Evolutionary conservation across 306 rosid species (phyloP).

Genomic region (Prunus salicina): DNA sequence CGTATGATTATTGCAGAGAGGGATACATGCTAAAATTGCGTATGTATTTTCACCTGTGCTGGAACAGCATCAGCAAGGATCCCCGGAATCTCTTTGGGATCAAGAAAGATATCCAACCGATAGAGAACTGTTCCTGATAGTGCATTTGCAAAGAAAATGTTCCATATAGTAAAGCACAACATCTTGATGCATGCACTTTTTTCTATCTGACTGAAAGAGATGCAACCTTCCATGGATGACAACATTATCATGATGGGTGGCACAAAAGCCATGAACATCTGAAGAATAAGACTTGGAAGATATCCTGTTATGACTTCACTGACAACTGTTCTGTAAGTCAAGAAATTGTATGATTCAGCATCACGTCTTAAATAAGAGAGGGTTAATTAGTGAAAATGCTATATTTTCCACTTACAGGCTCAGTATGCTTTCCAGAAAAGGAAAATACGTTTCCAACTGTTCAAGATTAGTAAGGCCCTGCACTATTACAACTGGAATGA

Average conservation of each 20-base stretch:
- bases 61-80: slow-evolving; percentile 86
- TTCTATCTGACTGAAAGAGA: slow-evolving; percentile 64
- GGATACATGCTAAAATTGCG: background rate
- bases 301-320: slow-evolving; percentile 82
- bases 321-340: slow-evolving; percentile 62
- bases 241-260: slow-evolving; percentile 77
- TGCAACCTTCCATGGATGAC: slow-evolving; percentile 72
- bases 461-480: slow-evolving; percentile 78
- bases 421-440: slow-evolving; percentile 59
- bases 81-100: slow-evolving; percentile 68
- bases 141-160: slow-evolving; percentile 83
- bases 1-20: background rate
- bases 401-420: slow-evolving; percentile 52
- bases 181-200: slow-evolving; percentile 71
- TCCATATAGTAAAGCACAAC: slow-evolving; percentile 79
- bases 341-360: slow-evolving; percentile 15
- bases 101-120: slow-evolving; percentile 57
- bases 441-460: slow-evolving; percentile 62
- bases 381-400: background rate
- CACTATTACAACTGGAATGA: slow-evolving; percentile 73
- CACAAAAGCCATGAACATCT: slow-evolving; percentile 48
- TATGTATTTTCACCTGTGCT: slow-evolving; percentile 57
- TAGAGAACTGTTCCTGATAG: slow-evolving; percentile 78
- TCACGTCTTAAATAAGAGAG: background rate
- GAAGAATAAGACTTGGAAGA: slow-evolving; percentile 91